A percentile compares a stretch with the other conserved stretches of the same genome.
phyloP scores from a whole-genome alignment of 2,329 filamentous ascomycete species.

The Paecilomyces fulvus region DNA sequence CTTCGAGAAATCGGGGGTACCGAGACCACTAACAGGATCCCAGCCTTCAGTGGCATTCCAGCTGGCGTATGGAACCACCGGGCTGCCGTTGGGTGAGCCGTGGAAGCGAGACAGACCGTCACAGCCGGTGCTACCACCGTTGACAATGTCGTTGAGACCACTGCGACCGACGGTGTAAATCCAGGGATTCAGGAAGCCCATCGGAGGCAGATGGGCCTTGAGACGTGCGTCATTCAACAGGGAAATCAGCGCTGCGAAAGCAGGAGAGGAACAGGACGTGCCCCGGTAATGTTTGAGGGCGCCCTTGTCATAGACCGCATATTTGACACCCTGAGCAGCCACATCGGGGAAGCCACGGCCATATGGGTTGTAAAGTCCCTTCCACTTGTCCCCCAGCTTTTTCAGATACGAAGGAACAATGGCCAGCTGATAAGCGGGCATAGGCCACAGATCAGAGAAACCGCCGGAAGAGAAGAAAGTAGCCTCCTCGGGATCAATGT shows the following conservation, averaged over 20 bases:
- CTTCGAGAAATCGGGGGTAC: constrained; percentile 24
- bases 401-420: constrained; percentile 29
- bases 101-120: constrained; percentile 35
- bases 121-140: constrained; percentile 41
- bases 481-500: constrained; percentile 29
- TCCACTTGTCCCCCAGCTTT: constrained; percentile 16
- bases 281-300: constrained; percentile 22
- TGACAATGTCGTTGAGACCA: constrained; percentile 41
- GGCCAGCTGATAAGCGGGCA: constrained; percentile 23
- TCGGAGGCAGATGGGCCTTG: constrained; percentile 37
- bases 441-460: constrained; percentile 30
- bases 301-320: constrained; percentile 24
- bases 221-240: constrained; percentile 56
- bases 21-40: constrained; percentile 43
- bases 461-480: constrained; percentile 35
- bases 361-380: constrained; percentile 22
- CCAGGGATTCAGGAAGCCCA: constrained; percentile 56
- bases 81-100: constrained; percentile 28
- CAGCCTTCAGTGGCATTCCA: constrained; percentile 45
- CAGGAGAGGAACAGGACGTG: constrained; percentile 47
- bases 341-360: constrained; percentile 36
- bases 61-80: constrained; percentile 37
- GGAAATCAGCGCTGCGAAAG: constrained; percentile 50
- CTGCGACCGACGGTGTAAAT: constrained; percentile 40
- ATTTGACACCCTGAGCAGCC: constrained; percentile 27